Conservation (phyloP, 2,329 filamentous ascomycete genomes). For the Neonectria sp. region DNA sequence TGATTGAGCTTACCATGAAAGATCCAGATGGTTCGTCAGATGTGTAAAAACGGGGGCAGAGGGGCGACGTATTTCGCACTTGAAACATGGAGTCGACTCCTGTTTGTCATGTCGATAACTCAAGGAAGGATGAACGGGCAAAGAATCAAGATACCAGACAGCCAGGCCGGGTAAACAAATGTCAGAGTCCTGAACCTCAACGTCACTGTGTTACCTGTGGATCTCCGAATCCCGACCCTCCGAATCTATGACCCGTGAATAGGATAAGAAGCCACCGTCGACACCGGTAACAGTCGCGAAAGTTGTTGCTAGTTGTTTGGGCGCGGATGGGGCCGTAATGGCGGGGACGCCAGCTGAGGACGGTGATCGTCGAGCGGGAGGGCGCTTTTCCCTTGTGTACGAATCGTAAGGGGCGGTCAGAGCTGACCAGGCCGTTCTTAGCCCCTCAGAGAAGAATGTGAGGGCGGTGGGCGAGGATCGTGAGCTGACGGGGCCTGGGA, state of each 20-base stretch:
- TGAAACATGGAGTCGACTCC: not conserved
- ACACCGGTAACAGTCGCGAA: slow-evolving; percentile 27
- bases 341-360: slow-evolving; percentile 17
- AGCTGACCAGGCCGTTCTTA: slow-evolving; percentile 3
- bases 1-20: slow-evolving; percentile 1
- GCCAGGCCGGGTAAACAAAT: not conserved
- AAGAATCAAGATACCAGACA: not conserved
- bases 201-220: slow-evolving; percentile 30
- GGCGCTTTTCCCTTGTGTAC: slow-evolving; percentile 8
- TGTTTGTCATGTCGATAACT: not conserved
- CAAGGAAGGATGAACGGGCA: not conserved
- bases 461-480: not conserved
- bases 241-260: slow-evolving; percentile 16
- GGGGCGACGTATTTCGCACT: not conserved
- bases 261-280: slow-evolving; percentile 1
- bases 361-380: slow-evolving; percentile 21
- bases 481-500: not conserved
- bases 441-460: not conserved
- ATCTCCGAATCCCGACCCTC: slow-evolving; percentile 27
- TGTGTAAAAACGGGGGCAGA: not conserved
- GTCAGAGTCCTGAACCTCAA: slow-evolving; percentile 19
- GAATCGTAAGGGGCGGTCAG: slow-evolving; percentile 11
- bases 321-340: slow-evolving; percentile 20
- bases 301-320: slow-evolving; percentile 16
- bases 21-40: not conserved